Percentiles rank a stretch among this genome's conserved stretches.
These are phyloP conservation scores for Calcarisporium arbuscula DNA, from an alignment of 2,329 filamentous ascomycete species.

Conservation along the genomic window DNA sequence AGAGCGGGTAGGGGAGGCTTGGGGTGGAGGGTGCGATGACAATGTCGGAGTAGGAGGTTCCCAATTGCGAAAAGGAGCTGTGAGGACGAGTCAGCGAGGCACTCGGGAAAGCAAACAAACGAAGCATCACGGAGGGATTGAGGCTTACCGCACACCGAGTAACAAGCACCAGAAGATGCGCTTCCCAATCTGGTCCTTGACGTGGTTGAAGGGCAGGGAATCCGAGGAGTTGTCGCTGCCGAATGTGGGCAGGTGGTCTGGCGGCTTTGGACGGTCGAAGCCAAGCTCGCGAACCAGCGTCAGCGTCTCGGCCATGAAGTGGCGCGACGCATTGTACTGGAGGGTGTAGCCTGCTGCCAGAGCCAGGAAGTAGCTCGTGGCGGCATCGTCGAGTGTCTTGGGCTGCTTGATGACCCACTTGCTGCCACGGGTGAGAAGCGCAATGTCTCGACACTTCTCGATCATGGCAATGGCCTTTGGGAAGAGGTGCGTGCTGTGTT, in stretches of 20 bases:
- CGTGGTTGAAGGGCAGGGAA: constrained; percentile 53
- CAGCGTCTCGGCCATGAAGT: constrained; percentile 68
- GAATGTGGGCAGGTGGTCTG: constrained; percentile 31
- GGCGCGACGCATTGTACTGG: constrained; percentile 58
- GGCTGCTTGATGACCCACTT: constrained; percentile 41
- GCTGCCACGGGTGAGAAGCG: constrained; percentile 58
- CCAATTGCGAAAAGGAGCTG: constrained; percentile 72
- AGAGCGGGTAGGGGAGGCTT: constrained; percentile 68
- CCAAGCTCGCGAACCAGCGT: constrained; percentile 63
- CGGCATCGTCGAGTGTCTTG: constrained; percentile 49
- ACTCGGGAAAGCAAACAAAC: neutral
- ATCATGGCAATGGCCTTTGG: constrained; percentile 64
- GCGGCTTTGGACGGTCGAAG: constrained; percentile 50
- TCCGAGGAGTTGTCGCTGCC: constrained; percentile 32
- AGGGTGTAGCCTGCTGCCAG: constrained; percentile 62
- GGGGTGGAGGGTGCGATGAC: constrained; percentile 71
- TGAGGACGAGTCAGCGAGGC: constrained; percentile 4
- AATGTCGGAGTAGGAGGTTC: constrained; percentile 63
- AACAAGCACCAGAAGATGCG: constrained; percentile 82
- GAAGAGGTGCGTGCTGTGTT: constrained; percentile 58
- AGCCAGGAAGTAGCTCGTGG: constrained; percentile 70
- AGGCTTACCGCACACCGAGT: constrained; percentile 57
- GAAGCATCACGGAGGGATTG: too few species aligned
- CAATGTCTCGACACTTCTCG: constrained; percentile 63
- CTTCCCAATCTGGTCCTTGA: constrained; percentile 67